Evolutionary conservation across 1,139 yeast species (phyloP).

Genomic region (Lizanozyma gosingica): DNA sequence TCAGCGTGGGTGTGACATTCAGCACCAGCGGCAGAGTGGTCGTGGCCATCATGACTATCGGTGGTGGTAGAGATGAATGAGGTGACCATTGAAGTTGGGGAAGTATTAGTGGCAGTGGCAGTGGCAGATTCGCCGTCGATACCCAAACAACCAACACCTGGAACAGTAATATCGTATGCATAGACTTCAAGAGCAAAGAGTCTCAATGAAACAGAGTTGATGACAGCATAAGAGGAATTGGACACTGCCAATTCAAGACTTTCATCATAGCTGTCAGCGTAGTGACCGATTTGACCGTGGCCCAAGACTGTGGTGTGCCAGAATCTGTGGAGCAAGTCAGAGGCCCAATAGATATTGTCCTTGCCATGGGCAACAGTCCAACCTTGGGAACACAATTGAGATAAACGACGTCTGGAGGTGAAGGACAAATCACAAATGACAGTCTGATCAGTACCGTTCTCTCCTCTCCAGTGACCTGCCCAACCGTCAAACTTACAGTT

Average conservation of each 20-base stretch:
- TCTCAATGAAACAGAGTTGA: slow-evolving; percentile 12
- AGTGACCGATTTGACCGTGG: slow-evolving; percentile 13
- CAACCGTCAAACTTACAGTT: slow-evolving; percentile 22
- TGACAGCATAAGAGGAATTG: slow-evolving; percentile 9
- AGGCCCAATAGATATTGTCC: slow-evolving; percentile 10
- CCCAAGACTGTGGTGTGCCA: slow-evolving; percentile 17
- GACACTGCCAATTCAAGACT: slow-evolving; percentile 13
- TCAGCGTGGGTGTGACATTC: slow-evolving; percentile 15
- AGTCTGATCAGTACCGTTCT: slow-evolving; percentile 21
- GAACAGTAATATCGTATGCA: slow-evolving; percentile 14
- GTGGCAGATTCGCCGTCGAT: slow-evolving; percentile 1
- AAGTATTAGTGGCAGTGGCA: slow-evolving; percentile 2
- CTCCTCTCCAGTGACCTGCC: slow-evolving; percentile 31
- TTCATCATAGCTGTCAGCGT: slow-evolving; percentile 14
- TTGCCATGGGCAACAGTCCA: slow-evolving; percentile 12
- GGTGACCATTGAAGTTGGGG: slow-evolving; percentile 3
- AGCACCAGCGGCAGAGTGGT: slow-evolving; percentile 2
- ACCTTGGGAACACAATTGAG: slow-evolving; percentile 15
- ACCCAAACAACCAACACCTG: slow-evolving; percentile 15
- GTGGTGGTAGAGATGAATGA: slow-evolving; percentile 1
- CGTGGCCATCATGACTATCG: not conserved
- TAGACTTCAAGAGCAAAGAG: slow-evolving; percentile 15
- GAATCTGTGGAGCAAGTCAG: slow-evolving; percentile 14
- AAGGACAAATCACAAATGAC: slow-evolving; percentile 15
- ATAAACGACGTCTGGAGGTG: slow-evolving; percentile 9